Conservation (phyloP, 192 early-diverging fungal species). For the Entomortierella chlamydospora region DNA sequence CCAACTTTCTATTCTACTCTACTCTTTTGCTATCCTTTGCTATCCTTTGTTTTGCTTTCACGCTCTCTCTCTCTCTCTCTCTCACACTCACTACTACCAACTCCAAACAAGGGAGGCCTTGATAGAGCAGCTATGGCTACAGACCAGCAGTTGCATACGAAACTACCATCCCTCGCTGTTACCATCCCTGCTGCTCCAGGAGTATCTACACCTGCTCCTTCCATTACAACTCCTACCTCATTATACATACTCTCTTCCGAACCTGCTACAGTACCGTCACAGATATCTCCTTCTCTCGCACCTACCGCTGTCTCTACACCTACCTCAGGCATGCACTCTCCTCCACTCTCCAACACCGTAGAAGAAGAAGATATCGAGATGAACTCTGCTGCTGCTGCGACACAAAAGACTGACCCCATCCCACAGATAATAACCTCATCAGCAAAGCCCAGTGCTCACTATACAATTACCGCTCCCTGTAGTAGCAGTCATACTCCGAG, state of each 20-base stretch:
- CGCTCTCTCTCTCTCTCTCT: constrained; percentile 1
- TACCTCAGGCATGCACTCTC: constrained; percentile 44
- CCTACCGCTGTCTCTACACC: constrained; percentile 19
- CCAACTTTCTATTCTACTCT: background rate
- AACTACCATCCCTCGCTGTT: constrained; percentile 14
- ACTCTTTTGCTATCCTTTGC: background rate
- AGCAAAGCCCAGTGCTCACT: background rate
- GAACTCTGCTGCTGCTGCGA: constrained; percentile 4
- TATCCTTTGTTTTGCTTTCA: background rate
- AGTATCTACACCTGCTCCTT: background rate
- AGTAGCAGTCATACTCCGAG: constrained; percentile 11
- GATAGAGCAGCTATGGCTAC: constrained; percentile 2
- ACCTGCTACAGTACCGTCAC: background rate
- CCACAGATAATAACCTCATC: background rate
- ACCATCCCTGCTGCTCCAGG: constrained; percentile 4
- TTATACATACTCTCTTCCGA: background rate
- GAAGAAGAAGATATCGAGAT: constrained; percentile 21
- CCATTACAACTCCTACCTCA: background rate
- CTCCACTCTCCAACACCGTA: constrained; percentile 27
- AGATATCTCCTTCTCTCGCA: background rate
- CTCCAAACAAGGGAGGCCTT: background rate
- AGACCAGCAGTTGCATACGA: constrained; percentile 9
- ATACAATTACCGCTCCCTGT: background rate
- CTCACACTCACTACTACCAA: background rate
- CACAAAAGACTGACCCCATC: background rate